phyloP scores from a whole-genome alignment of 352 stramenopile genomes.

The Globisporangium viniferum region DNA sequence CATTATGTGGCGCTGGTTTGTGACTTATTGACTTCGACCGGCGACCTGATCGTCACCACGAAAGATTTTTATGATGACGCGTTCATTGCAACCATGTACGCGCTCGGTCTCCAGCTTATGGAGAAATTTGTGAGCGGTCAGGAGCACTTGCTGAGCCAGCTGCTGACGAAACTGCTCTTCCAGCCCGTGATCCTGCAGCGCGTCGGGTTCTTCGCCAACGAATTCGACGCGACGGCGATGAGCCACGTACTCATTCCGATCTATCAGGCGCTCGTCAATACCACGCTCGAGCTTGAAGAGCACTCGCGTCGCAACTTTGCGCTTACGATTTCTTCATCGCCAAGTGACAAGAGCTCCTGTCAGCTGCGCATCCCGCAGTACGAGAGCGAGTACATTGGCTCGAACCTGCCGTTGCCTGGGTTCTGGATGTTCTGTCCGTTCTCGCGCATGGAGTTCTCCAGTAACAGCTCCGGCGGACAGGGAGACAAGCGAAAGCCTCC shows the following conservation, averaged over 20 bases:
- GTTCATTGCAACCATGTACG: conserved; percentile 40
- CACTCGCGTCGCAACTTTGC: conserved; percentile 45
- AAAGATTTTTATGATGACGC: conserved; percentile 25
- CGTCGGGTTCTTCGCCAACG: conserved; percentile 42
- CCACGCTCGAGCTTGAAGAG: conserved; percentile 47
- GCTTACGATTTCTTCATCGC: neutral
- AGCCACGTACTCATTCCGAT: conserved; percentile 56
- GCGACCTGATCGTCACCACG: conserved; percentile 12
- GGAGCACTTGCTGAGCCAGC: conserved; percentile 44
- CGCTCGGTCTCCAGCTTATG: conserved; percentile 35
- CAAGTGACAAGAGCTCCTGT: conserved; percentile 37
- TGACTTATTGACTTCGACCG: conserved; percentile 16
- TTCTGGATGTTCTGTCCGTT: conserved; percentile 74
- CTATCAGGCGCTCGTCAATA: conserved; percentile 64
- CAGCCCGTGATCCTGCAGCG: conserved; percentile 32
- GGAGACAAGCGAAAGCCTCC: neutral
- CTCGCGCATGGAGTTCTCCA: conserved; percentile 61
- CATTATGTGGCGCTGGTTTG: conserved; percentile 9
- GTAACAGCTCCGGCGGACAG: conserved; percentile 1
- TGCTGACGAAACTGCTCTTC: conserved; percentile 56
- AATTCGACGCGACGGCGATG: conserved; percentile 40
- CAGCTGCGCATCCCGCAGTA: conserved; percentile 60
- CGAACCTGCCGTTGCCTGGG: conserved; percentile 56
- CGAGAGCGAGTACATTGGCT: conserved; percentile 44
- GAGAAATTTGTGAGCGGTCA: conserved; percentile 35